These are phyloP conservation scores for Annulohypoxylon bovei DNA, from an alignment of 495 filamentous ascomycete species.

Conservation along the genomic window DNA sequence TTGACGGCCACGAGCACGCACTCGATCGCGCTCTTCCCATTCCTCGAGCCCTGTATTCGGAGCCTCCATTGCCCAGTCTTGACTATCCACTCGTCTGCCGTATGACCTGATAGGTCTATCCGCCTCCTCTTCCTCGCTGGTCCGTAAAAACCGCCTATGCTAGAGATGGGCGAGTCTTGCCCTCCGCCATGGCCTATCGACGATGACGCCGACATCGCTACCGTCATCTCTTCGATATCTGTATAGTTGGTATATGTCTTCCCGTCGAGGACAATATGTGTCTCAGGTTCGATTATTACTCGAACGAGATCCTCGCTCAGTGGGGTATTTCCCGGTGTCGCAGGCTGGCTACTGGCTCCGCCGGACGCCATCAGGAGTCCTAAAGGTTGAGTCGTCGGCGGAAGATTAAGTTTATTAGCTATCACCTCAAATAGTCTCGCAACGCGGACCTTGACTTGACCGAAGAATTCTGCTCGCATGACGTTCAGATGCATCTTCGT, in stretches of 20 bases:
- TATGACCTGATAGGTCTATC: slow-evolving; percentile 47
- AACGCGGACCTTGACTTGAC: slow-evolving; percentile 72
- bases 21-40: slow-evolving; percentile 66
- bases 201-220: slow-evolving; percentile 46
- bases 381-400: slow-evolving; percentile 68
- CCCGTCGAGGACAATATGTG: slow-evolving; percentile 78
- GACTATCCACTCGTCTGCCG: slow-evolving; percentile 72
- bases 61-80: slow-evolving; percentile 84
- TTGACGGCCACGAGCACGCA: slow-evolving; percentile 81
- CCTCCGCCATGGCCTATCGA: slow-evolving; percentile 45
- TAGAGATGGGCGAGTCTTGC: slow-evolving; percentile 51
- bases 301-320: slow-evolving; percentile 76
- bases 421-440: slow-evolving; percentile 80
- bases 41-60: slow-evolving; percentile 66
- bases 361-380: slow-evolving; percentile 72
- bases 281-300: slow-evolving; percentile 71
- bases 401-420: slow-evolving; percentile 79
- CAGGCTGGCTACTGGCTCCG: slow-evolving; percentile 61
- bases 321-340: slow-evolving; percentile 75
- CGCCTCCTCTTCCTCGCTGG: slow-evolving; percentile 63
- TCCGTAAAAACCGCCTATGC: slow-evolving; percentile 21
- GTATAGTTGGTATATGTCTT: slow-evolving; percentile 49
- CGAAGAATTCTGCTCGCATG: slow-evolving; percentile 74
- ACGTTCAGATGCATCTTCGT: slow-evolving; percentile 68
- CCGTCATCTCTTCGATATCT: slow-evolving; percentile 43